Base-by-base conservation (phyloP, 345 rosid genomes). In the Salix suchowensis region DNA sequence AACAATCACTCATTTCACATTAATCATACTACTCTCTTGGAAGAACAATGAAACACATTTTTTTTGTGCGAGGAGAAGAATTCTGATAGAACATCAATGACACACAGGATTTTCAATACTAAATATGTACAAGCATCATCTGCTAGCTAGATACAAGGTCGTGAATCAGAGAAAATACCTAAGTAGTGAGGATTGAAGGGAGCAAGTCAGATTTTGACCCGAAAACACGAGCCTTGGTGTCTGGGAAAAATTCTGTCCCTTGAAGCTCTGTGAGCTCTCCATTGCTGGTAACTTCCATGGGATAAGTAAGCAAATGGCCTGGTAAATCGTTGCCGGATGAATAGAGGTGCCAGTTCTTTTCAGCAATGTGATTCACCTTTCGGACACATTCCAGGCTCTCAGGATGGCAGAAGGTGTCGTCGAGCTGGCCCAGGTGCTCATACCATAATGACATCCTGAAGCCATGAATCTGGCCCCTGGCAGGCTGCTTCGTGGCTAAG, bases 381-480 rank as follows among this genome's bases (percentile, higher is more conserved):
- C 61, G 70, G 50, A 80, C 52, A 70, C 89, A 88, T 67, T 82
- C 85, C 76, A 67, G 66, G 74, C 84, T 88, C 78, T 77, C 87
- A 1, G 89, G 89, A 24, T 78, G 78, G 40, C 68, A 62, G 28
- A 86, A 88, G 52, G 61, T 60, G 70, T 72, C 73, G 32, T 77
- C 81, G 30, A 67, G 71, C 65, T 70, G 52, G 71, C 88, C 77
- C 9, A 84, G 40, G 80, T 88, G 91, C 68, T 88, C 91, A 34
- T 79, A 78, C 91, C 89, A 85, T 66, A 86, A 72, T 71, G 87
- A 79, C 82, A 80, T 78, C 50, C 91, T 83, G 32, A 88, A 79
- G 40, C 91, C 91, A 19, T 88, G 82, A 24, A 88, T 64, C 54
- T 86, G 88, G 70, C 91, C 91, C 79, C 85, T 85, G 12, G 85